A percentile compares a stretch with the other conserved stretches of the same genome.
phyloP scores from a whole-genome alignment of 768 basidiomycete genomes.

The Leccinum incarnatum region DNA sequence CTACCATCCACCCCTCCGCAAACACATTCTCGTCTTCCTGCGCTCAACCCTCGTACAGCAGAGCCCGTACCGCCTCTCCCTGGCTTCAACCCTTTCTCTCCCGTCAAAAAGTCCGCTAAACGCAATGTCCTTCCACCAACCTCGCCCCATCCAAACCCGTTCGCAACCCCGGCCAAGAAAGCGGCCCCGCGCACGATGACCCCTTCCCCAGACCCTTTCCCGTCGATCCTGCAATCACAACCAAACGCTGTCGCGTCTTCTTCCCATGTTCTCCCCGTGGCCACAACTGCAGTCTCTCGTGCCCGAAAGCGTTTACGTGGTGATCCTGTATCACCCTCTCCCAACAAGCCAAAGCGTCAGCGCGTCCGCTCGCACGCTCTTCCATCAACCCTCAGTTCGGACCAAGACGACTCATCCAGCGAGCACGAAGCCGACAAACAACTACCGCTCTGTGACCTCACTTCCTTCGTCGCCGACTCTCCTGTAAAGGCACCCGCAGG shows the following conservation, averaged over 20 bases:
- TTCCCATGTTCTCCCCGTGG: slow-evolving; percentile 20
- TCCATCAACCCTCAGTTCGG: slow-evolving; percentile 37
- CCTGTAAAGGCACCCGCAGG: slow-evolving; percentile 61
- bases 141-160: slow-evolving; percentile 37
- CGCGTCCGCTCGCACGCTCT: slow-evolving; percentile 46
- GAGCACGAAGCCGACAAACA: slow-evolving; percentile 38
- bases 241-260: slow-evolving; percentile 3
- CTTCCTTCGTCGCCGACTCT: slow-evolving; percentile 66
- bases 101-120: slow-evolving; percentile 49
- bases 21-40: slow-evolving; percentile 28
- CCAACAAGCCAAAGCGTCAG: slow-evolving; percentile 71
- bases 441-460: slow-evolving; percentile 25
- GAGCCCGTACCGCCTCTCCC: slow-evolving; percentile 51
- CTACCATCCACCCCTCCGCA: slow-evolving; percentile 36
- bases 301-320: slow-evolving; percentile 81
- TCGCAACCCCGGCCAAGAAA: slow-evolving; percentile 43
- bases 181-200: slow-evolving; percentile 22
- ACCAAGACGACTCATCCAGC: slow-evolving; percentile 27
- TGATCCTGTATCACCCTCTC: slow-evolving; percentile 81
- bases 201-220: slow-evolving; percentile 43
- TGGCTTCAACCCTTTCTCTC: slow-evolving; percentile 77
- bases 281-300: slow-evolving; percentile 51
- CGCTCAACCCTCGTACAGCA: slow-evolving; percentile 50
- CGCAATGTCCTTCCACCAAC: slow-evolving; percentile 9
- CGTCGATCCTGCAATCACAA: slow-evolving; percentile 28